Base-by-base conservation (phyloP, 1,284 basidiomycete species). In the Earliella scabrosa region DNA sequence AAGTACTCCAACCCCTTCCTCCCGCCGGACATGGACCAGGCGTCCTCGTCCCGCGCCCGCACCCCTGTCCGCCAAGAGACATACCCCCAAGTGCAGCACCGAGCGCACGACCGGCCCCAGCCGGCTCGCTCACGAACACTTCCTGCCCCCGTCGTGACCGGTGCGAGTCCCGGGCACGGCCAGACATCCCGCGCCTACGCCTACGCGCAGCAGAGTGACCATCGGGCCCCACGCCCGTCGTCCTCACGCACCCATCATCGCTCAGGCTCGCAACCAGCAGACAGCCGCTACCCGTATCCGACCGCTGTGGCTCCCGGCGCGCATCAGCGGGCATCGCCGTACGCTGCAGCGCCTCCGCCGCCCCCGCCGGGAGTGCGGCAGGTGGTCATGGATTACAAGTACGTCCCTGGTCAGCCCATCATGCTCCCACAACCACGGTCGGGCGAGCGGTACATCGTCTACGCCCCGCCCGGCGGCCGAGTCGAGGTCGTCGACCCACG, bases 371-470 rank as follows among this genome's bases (percentile, higher is more conserved):
- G 52, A 16, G 49, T 45, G 2, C 58, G 56, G 48, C 56, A 54
- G 52, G 40, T 52, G 43, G 43, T 45, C 48, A 49, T 46, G 40
- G 52, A 64, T 38, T 67, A 68, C 58, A 53, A 48, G 43, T 62
- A 66, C 53, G 62, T 63, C 11, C 58, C 61, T 14, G 50, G 59
- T 20, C 51, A 62, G 49, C 61, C 69, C 45, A 62, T 69, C 45
- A 61, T 65, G 14, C 63, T 72, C 16, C 70, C 69, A 3, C 58
- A 63, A 9, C 65, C 68, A 24, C 63, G 61, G 3, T 56, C 48
- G 13, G 69, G 69, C 13, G 67, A 72, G 52, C 58, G 59, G 27
- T 72, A 68, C 45, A 61, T 70, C 31, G 66, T 72, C 58, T 58
- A 68, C 32, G 66, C 70, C 13, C 68, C 70, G 6, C 57, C 60